These are phyloP conservation scores for Neocatenulostroma microsporum DNA, from an alignment of 2,329 filamentous ascomycete species.

Conservation along the genomic window DNA sequence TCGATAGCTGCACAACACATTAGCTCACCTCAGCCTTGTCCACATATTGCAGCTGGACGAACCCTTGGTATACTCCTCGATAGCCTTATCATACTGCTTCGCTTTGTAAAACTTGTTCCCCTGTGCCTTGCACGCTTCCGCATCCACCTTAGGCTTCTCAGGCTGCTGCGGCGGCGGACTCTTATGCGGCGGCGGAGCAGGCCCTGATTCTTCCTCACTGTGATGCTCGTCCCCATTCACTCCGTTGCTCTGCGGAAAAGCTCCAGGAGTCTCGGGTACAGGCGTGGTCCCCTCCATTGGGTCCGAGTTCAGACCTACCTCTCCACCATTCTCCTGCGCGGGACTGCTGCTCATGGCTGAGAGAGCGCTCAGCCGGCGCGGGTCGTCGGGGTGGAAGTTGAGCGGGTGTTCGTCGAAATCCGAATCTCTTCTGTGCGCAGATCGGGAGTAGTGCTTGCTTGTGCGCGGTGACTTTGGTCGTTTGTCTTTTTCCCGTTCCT, in stretches of 20 bases:
- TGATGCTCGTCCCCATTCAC: slow-evolving; percentile 36
- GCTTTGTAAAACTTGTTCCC: slow-evolving; percentile 98
- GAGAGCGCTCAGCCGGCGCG: slow-evolving; percentile 64
- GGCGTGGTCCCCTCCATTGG: slow-evolving; percentile 29
- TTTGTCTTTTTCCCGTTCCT: slow-evolving; percentile 21
- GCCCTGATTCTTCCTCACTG: slow-evolving; percentile 44
- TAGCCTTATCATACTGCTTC: slow-evolving; percentile 77
- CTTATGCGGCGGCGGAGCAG: slow-evolving; percentile 65
- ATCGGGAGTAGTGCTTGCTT: slow-evolving; percentile 26
- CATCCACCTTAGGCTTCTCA: slow-evolving; percentile 55
- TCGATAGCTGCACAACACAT: slow-evolving; percentile 82
- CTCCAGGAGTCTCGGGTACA: slow-evolving; percentile 30
- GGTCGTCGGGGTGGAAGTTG: slow-evolving; percentile 83
- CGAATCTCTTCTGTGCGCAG: slow-evolving; percentile 26
- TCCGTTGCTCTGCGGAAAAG: slow-evolving; percentile 45
- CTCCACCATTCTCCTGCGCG: slow-evolving; percentile 17
- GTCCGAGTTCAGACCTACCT: slow-evolving; percentile 15
- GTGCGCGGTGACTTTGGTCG: slow-evolving; percentile 17
- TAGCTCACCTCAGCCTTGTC: slow-evolving; percentile 10
- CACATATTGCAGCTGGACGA: slow-evolving; percentile 25
- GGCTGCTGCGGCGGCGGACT: slow-evolving; percentile 37
- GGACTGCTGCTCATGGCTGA: slow-evolving; percentile 19
- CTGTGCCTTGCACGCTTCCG: slow-evolving; percentile 82
- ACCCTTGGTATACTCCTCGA: slow-evolving; percentile 95
- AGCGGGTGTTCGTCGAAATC: slow-evolving; percentile 75